Percentiles rank a stretch among this genome's conserved stretches.
phyloP scores from a whole-genome alignment of 2,329 filamentous ascomycete genomes.

The Mycosphaerelloides madeirae region DNA sequence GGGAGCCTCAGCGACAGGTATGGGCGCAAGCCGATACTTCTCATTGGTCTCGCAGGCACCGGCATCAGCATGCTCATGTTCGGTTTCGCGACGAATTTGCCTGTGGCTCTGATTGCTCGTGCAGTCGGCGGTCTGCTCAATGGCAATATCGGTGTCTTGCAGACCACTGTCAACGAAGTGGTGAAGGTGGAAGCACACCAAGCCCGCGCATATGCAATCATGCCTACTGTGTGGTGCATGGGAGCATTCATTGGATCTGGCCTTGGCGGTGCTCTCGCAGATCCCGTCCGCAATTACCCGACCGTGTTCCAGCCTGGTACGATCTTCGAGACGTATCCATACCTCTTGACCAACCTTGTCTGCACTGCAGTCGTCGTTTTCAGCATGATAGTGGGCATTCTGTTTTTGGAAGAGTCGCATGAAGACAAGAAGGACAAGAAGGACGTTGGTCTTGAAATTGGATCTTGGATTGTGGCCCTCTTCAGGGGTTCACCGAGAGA shows the following conservation, averaged over 20 bases:
- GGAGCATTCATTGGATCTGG: conserved; percentile 92
- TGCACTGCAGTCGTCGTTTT: conserved; percentile 73
- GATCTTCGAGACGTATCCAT: conserved; percentile 82
- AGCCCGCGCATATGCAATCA: conserved; percentile 89
- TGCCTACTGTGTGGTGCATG: conserved; percentile 97
- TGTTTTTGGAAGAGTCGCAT: conserved; percentile 95
- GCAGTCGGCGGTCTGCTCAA: conserved; percentile 88
- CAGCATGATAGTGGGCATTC: conserved; percentile 70
- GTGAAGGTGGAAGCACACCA: conserved; percentile 92
- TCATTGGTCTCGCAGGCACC: conserved; percentile 85
- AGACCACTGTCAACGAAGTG: conserved; percentile 91
- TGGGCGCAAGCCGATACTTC: conserved; percentile 85
- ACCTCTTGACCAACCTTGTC: conserved; percentile 87
- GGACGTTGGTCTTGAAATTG: conserved; percentile 72
- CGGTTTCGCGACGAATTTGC: conserved; percentile 79
- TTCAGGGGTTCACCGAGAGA: conserved; percentile 22
- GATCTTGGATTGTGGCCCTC: conserved; percentile 58
- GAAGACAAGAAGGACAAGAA: conserved; percentile 69
- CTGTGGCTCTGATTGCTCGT: conserved; percentile 77
- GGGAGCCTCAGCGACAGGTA: conserved; percentile 86
- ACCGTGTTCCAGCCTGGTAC: conserved; percentile 64
- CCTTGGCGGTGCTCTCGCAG: conserved; percentile 82
- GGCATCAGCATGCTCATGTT: conserved; percentile 89
- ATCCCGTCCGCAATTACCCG: conserved; percentile 80
- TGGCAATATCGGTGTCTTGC: conserved; percentile 91